phyloP scores from a whole-genome alignment of 495 filamentous ascomycete genomes.

The Aspergillus incahuasiensis region DNA sequence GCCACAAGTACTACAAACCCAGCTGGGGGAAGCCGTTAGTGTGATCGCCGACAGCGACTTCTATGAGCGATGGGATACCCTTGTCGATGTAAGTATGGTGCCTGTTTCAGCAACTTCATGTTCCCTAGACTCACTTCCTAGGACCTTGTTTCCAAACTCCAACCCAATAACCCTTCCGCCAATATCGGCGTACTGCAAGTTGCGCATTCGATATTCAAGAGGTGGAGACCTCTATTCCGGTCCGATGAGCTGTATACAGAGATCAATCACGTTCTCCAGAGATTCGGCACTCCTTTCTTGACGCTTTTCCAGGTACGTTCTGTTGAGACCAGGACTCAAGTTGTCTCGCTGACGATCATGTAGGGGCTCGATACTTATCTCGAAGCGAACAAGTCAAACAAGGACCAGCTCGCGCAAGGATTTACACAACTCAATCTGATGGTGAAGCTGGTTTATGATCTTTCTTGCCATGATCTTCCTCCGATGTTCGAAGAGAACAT shows the following conservation, averaged over 20 bases:
- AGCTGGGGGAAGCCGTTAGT: constrained; percentile 93
- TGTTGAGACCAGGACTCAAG: not conserved
- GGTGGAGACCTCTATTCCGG: constrained; percentile 89
- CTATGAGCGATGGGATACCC: constrained; percentile 88
- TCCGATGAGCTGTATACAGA: constrained; percentile 89
- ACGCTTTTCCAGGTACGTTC: constrained; percentile 63
- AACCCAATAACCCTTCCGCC: constrained; percentile 65
- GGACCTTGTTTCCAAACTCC: constrained; percentile 86
- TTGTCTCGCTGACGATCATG: constrained; percentile 7
- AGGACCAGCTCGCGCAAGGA: constrained; percentile 62
- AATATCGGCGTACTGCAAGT: constrained; percentile 96
- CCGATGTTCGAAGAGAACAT: constrained; percentile 89
- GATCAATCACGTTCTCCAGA: constrained; percentile 86
- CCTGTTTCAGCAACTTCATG: not conserved
- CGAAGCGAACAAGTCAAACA: constrained; percentile 67
- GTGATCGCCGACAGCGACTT: constrained; percentile 98
- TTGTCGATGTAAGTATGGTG: constrained; percentile 60
- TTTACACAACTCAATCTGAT: constrained; percentile 81
- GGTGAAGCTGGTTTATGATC: constrained; percentile 88
- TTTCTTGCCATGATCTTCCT: constrained; percentile 93
- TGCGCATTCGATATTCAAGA: constrained; percentile 94
- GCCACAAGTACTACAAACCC: constrained; percentile 78
- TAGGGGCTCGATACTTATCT: constrained; percentile 76
- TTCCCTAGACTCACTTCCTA: constrained; percentile 23
- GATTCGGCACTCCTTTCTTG: constrained; percentile 78